Evolutionary conservation across 352 stramenopile species (phyloP).

Genomic region (Vaucheria bursata): DNA sequence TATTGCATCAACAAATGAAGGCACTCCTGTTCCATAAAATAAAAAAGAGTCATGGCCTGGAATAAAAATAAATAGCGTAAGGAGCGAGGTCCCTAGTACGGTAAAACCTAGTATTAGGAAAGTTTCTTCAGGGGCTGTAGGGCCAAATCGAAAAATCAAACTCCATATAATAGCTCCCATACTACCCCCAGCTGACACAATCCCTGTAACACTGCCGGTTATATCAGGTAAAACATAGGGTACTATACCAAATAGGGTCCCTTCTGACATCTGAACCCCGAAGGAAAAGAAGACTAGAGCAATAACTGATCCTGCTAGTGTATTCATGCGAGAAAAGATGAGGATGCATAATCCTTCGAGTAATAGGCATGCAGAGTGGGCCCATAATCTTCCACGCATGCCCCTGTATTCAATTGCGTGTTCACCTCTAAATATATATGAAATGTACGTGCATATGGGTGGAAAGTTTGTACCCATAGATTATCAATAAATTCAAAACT

Average conservation of each 20-base stretch:
- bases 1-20: too few species aligned
- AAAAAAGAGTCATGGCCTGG: slow-evolving; percentile 22
- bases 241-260: slow-evolving; percentile 63
- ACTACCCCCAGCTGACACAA: slow-evolving; percentile 68
- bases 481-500: background rate
- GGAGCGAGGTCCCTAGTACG: slow-evolving; percentile 10
- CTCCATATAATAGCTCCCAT: slow-evolving; percentile 57
- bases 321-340: slow-evolving; percentile 67
- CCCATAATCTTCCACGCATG: slow-evolving; percentile 72
- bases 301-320: slow-evolving; percentile 62
- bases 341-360: slow-evolving; percentile 70
- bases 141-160: slow-evolving; percentile 44
- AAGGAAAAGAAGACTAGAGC: slow-evolving; percentile 81
- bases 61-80: slow-evolving; percentile 19
- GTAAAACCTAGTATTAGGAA: slow-evolving; percentile 13
- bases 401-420: slow-evolving; percentile 56
- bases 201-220: slow-evolving; percentile 61
- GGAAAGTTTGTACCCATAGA: background rate
- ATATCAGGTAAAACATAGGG: slow-evolving; percentile 59
- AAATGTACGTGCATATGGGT: too few species aligned
- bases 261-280: slow-evolving; percentile 72
- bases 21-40: too few species aligned
- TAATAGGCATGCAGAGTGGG: slow-evolving; percentile 71
- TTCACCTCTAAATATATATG: too few species aligned
- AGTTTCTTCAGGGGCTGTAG: background rate